Evolutionary conservation across 106 monocot genomes (phyloP).

Genomic region (Platanthera zijinensis): DNA sequence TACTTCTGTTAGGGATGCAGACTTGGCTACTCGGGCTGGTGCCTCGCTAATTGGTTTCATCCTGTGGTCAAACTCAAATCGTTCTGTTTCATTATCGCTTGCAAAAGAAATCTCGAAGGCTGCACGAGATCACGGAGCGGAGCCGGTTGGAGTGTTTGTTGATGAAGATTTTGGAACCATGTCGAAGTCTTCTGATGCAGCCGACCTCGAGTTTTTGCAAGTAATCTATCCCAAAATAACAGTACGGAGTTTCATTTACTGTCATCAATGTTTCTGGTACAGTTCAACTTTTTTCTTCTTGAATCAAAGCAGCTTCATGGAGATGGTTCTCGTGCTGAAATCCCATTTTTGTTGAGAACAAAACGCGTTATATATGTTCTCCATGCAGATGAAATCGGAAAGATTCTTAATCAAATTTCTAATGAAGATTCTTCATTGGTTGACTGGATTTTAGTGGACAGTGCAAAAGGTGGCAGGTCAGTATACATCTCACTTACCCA

Average conservation of each 20-base stretch:
- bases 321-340: constrained; percentile 51
- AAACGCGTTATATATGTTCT: constrained; percentile 75
- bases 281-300: not conserved
- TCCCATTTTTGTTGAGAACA: constrained; percentile 27
- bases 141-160: too few relatives aligned
- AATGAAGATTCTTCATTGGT: constrained; percentile 37
- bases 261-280: too few relatives aligned
- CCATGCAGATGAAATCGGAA: constrained; percentile 67
- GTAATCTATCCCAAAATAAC: too few relatives aligned
- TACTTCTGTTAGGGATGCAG: constrained; percentile 77
- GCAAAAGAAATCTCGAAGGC: constrained; percentile 84
- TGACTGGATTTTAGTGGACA: constrained; percentile 86
- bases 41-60: constrained; percentile 88
- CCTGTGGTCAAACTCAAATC: constrained; percentile 82
- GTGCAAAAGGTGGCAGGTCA: constrained; percentile 84
- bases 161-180: too few relatives aligned
- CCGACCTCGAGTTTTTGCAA: too few relatives aligned
- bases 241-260: too few relatives aligned
- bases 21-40: constrained; percentile 56
- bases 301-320: constrained; percentile 74
- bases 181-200: too few relatives aligned
- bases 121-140: constrained; percentile 58
- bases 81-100: constrained; percentile 46
- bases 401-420: constrained; percentile 47
- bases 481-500: not conserved